Conservation (phyloP, 331 rosid genomes). For the Arachis monticola region DNA sequence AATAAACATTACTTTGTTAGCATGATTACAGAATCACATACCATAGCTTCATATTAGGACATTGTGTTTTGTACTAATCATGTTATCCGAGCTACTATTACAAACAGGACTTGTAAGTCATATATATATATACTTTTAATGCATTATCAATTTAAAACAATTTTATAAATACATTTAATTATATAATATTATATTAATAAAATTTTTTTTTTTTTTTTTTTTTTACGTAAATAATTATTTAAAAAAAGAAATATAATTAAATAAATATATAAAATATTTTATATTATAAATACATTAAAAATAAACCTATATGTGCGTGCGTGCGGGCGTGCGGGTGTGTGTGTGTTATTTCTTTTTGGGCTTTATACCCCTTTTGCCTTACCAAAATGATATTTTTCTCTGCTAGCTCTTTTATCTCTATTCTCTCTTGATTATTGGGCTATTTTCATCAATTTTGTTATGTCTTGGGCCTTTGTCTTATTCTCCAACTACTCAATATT, state of each 20-base stretch:
- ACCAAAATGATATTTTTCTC: background rate
- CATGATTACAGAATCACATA: background rate
- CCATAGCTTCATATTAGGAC: background rate
- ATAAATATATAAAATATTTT: too few relatives aligned
- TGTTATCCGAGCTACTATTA: background rate
- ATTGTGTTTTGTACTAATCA: background rate
- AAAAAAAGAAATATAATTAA: too few relatives aligned
- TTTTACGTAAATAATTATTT: too few relatives aligned
- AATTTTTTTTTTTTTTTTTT: too few relatives aligned
- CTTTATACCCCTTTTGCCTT: too few relatives aligned
- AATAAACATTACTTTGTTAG: constrained; percentile 4
- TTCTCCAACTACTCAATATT: background rate
- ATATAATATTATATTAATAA: too few relatives aligned
- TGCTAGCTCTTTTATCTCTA: background rate
- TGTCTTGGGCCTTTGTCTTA: background rate
- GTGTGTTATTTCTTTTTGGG: too few relatives aligned
- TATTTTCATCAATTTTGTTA: background rate
- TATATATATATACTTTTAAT: background rate
- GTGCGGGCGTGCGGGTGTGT: too few relatives aligned
- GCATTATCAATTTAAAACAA: too few relatives aligned
- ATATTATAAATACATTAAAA: too few relatives aligned
- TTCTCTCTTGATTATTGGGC: background rate
- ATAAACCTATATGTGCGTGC: too few relatives aligned
- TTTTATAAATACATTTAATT: too few relatives aligned
- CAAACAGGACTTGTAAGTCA: background rate